Conservation (phyloP, 495 filamentous ascomycete species). For the Lichenothelia convexa region DNA sequence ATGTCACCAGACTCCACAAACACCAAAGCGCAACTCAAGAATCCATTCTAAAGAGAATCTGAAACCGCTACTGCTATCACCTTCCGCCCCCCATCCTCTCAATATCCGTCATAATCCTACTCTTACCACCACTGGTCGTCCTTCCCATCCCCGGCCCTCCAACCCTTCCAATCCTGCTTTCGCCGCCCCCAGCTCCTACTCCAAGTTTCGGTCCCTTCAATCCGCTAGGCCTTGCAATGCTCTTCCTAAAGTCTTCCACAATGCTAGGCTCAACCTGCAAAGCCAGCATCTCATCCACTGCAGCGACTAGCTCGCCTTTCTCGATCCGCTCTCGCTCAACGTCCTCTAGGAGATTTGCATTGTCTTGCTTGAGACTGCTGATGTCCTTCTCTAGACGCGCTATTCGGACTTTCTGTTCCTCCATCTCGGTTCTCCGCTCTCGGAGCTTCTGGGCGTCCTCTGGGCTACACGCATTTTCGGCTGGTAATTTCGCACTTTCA, state of each 20-base stretch:
- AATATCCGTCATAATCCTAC: conserved; percentile 28
- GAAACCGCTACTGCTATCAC: not conserved
- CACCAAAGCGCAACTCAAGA: not conserved
- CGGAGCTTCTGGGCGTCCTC: conserved; percentile 27
- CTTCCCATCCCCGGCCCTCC: conserved; percentile 7
- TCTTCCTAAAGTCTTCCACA: conserved; percentile 21
- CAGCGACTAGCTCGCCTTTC: conserved; percentile 83
- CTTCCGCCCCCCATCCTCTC: conserved; percentile 26
- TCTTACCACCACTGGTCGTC: conserved; percentile 19
- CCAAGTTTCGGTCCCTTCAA: conserved; percentile 17
- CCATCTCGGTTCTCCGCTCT: conserved; percentile 33
- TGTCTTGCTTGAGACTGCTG: conserved; percentile 41
- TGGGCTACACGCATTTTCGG: conserved; percentile 28
- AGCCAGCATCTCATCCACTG: conserved; percentile 74
- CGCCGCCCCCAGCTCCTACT: conserved; percentile 13
- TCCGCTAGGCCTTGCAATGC: conserved; percentile 17
- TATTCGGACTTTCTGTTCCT: conserved; percentile 37
- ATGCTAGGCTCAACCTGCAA: conserved; percentile 22
- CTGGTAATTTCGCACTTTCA: conserved; percentile 22
- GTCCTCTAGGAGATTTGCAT: conserved; percentile 41
- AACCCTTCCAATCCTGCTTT: conserved; percentile 25
- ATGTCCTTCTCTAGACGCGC: conserved; percentile 54
- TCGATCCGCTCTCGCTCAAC: conserved; percentile 68
- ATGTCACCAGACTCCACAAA: not conserved
- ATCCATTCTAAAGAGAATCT: not conserved